Percentiles rank a stretch among this genome's conserved stretches.
phyloP scores from a whole-genome alignment of 2,329 filamentous ascomycete genomes.

The Fusarium cicatricum region DNA sequence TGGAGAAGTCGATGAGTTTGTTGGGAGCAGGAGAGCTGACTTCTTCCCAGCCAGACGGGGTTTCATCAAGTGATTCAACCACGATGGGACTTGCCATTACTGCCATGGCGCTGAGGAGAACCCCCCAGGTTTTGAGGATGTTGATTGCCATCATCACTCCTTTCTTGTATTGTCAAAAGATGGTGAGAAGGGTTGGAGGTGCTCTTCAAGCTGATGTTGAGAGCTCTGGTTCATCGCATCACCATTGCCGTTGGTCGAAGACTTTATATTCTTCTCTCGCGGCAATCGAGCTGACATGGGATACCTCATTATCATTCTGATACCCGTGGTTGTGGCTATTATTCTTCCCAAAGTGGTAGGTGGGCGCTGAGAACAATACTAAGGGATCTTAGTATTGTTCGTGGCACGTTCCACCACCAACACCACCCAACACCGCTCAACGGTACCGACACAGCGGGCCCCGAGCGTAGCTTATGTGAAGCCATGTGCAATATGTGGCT shows the following conservation, averaged over 20 bases:
- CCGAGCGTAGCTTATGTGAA: background rate
- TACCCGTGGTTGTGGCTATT: conserved; percentile 13
- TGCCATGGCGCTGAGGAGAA: conserved; percentile 19
- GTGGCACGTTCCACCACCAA: conserved; percentile 25
- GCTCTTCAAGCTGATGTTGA: conserved; percentile 3
- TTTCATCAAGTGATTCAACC: conserved; percentile 32
- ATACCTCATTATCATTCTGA: conserved; percentile 7
- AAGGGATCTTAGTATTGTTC: conserved; percentile 38
- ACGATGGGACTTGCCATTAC: conserved; percentile 26
- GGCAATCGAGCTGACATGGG: background rate
- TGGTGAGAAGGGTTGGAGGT: background rate
- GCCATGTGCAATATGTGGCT: background rate
- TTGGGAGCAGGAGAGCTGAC: conserved; percentile 22
- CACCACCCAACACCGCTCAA: conserved; percentile 7
- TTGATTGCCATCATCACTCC: conserved; percentile 10
- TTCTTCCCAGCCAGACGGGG: conserved; percentile 38
- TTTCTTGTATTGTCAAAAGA: background rate
- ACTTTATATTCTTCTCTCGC: conserved; percentile 24
- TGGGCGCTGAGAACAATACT: conserved; percentile 37
- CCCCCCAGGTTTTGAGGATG: conserved; percentile 9
- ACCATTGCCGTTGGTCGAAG: background rate
- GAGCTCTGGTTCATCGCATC: background rate
- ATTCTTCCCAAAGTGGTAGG: conserved; percentile 13
- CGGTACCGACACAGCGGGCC: conserved; percentile 4
- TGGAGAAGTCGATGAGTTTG: conserved; percentile 42